These are phyloP conservation scores for Eleusine coracana DNA, from an alignment of 176 grass and related monocot species.

Conservation along the genomic window DNA sequence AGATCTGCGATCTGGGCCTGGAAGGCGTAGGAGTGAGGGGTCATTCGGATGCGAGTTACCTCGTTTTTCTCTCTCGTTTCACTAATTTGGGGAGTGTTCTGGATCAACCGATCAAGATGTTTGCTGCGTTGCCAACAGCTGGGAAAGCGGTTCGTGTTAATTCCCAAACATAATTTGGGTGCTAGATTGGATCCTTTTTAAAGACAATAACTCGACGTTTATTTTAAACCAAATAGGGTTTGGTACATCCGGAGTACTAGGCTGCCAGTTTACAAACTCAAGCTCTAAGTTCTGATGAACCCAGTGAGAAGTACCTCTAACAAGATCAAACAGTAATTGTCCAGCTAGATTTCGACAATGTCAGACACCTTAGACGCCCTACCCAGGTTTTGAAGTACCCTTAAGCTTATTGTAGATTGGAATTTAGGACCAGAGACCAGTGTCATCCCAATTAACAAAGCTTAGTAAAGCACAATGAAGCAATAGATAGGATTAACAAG, in stretches of 20 bases:
- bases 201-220: too few relatives aligned
- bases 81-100: neutral
- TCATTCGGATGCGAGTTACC: neutral
- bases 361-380: too few relatives aligned
- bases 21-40: neutral
- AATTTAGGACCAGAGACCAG: neutral
- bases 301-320: too few relatives aligned
- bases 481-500: neutral
- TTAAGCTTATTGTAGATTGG: too few relatives aligned
- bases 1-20: slow-evolving; percentile 21
- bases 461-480: neutral
- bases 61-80: neutral
- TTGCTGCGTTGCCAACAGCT: neutral
- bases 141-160: neutral
- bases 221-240: too few relatives aligned
- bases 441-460: neutral
- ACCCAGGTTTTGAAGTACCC: too few relatives aligned
- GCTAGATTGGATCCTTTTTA: neutral
- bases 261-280: too few relatives aligned
- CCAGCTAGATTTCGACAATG: too few relatives aligned
- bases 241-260: too few relatives aligned
- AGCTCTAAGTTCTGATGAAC: too few relatives aligned
- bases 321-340: too few relatives aligned
- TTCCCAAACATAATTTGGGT: neutral
- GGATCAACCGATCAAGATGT: neutral